phyloP scores from a whole-genome alignment of 108 stramenopile genomes.

The Nitzschia palea region DNA sequence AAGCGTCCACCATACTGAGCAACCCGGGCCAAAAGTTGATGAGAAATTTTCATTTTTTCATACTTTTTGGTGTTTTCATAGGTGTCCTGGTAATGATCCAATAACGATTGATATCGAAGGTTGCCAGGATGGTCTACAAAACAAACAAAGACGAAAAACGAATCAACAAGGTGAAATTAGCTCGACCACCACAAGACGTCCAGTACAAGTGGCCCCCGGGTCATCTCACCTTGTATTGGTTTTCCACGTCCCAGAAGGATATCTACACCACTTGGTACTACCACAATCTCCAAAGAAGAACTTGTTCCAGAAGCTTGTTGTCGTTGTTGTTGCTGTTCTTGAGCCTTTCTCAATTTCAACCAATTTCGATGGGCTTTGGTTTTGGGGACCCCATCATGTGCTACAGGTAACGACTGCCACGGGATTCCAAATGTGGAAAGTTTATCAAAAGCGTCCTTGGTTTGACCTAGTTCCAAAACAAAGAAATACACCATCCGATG shows the following conservation, averaged over 20 bases:
- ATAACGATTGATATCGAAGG: constrained; percentile 12
- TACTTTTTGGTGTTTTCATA: constrained; percentile 25
- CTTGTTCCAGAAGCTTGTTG: not conserved
- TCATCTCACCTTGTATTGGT: constrained; percentile 21
- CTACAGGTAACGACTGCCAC: constrained; percentile 12
- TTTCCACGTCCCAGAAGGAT: constrained; percentile 24
- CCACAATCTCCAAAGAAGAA: not conserved
- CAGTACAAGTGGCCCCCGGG: too few species aligned
- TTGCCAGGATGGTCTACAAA: constrained; percentile 23
- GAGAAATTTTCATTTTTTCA: constrained; percentile 27
- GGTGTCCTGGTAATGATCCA: constrained; percentile 12
- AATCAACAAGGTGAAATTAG: too few species aligned
- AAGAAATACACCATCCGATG: too few species aligned
- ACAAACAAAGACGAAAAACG: too few species aligned
- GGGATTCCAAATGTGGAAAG: constrained; percentile 32
- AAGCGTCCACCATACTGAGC: constrained; percentile 16
- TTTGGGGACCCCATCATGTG: constrained; percentile 24
- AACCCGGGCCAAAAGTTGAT: constrained; percentile 14
- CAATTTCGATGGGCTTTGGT: constrained; percentile 19
- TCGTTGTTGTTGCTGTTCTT: constrained; percentile 9
- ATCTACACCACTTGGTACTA: constrained; percentile 19
- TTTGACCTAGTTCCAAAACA: not conserved
- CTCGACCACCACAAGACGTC: too few species aligned
- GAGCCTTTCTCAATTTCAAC: constrained; percentile 19
- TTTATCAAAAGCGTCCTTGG: constrained; percentile 9